Conservation (phyloP, 148 eudicot genomes). For the Rhododendron vialii region DNA sequence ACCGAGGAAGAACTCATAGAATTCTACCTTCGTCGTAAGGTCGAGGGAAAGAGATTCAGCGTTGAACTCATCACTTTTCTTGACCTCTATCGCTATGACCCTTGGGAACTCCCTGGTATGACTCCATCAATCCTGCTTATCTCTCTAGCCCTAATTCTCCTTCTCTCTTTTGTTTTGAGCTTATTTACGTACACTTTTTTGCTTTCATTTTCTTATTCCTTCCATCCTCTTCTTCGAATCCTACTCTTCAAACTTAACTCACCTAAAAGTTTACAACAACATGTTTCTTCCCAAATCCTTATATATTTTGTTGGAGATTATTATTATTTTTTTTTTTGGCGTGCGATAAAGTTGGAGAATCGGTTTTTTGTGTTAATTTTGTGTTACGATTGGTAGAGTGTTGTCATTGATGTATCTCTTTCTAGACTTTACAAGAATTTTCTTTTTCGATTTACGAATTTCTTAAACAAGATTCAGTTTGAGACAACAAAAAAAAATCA, state of each 20-base stretch:
- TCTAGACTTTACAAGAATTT: background rate
- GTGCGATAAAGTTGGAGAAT: background rate
- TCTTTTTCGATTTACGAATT: background rate
- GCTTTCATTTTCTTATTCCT: background rate
- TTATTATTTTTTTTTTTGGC: background rate
- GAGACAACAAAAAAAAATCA: background rate
- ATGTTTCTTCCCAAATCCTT: background rate
- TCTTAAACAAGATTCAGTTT: background rate
- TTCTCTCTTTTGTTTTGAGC: background rate
- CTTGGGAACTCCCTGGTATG: conserved; percentile 96
- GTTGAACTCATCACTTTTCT: conserved; percentile 91
- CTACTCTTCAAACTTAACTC: background rate
- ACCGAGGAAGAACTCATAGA: conserved; percentile 91
- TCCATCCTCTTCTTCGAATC: background rate
- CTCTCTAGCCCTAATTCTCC: background rate
- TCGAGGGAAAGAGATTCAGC: conserved; percentile 85
- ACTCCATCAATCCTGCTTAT: background rate
- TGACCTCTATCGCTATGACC: conserved; percentile 92
- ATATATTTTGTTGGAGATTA: background rate
- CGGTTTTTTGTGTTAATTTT: background rate
- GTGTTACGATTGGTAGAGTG: background rate
- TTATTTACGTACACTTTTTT: background rate
- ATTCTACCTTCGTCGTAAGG: conserved; percentile 97
- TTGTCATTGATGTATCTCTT: background rate
- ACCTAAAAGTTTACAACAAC: background rate